Evolutionary conservation across 108 stramenopile species (phyloP).

Genomic region (Aurantiochytrium sp.): DNA sequence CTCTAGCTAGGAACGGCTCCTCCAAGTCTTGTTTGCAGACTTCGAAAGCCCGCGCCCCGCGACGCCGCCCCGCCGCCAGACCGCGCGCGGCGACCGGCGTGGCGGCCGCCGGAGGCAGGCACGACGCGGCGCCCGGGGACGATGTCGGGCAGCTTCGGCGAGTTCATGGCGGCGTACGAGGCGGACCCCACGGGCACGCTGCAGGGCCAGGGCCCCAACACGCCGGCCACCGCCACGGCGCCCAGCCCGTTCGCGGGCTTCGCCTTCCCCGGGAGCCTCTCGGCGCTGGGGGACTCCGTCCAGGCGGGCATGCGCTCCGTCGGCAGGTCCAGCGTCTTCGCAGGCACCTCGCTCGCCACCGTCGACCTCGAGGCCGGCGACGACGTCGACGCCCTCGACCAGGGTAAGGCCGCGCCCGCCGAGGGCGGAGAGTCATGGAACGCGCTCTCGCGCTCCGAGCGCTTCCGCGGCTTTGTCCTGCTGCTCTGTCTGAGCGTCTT

Average conservation of each 20-base stretch:
- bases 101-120: too few relatives aligned
- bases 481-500: background rate
- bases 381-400: background rate
- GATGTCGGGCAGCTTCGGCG: background rate
- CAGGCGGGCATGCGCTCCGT: conserved; percentile 7
- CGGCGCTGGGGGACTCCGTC: background rate
- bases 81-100: too few relatives aligned
- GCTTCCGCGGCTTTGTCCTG: background rate
- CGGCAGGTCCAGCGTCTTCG: background rate
- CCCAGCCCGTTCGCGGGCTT: background rate
- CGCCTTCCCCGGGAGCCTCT: background rate
- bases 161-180: conserved; percentile 11
- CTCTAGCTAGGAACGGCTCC: too few relatives aligned
- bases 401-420: background rate
- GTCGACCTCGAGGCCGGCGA: conserved; percentile 4
- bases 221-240: background rate
- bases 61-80: too few relatives aligned
- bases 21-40: too few relatives aligned
- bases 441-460: background rate
- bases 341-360: background rate
- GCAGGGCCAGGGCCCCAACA: background rate
- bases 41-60: too few relatives aligned
- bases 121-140: too few relatives aligned
- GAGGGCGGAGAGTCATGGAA: background rate
- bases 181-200: background rate